Percentiles rank a stretch among this genome's conserved stretches.
Evolutionary conservation across 176 grass and related monocot genomes (phyloP).

Genomic region (Raddia guianensis): DNA sequence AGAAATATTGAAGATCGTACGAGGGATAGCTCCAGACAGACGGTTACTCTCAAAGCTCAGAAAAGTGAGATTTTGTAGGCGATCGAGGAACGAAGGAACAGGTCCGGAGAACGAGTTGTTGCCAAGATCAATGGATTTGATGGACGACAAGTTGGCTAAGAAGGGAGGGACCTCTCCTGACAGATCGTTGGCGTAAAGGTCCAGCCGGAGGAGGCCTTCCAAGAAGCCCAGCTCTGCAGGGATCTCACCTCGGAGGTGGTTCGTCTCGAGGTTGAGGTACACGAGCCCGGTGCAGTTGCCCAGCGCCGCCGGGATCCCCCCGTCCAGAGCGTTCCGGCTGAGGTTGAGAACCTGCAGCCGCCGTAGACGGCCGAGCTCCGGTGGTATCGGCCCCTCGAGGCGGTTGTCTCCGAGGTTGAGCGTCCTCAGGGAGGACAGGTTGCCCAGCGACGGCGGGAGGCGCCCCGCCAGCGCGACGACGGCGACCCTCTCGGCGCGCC

Average conservation of each 20-base stretch:
- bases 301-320: constrained; percentile 20
- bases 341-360: constrained; percentile 35
- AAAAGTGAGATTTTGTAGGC: neutral
- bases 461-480: constrained; percentile 26
- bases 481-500: constrained; percentile 39
- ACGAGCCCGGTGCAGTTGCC: constrained; percentile 8
- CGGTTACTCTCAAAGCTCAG: constrained; percentile 8
- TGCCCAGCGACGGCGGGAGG: constrained; percentile 46
- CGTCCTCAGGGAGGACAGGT: constrained; percentile 40
- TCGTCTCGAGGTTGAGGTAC: neutral
- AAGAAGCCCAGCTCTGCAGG: constrained; percentile 27
- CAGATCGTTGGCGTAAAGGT: neutral
- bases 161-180: constrained; percentile 30
- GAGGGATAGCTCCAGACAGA: constrained; percentile 26
- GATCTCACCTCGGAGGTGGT: constrained; percentile 42
- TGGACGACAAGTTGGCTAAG: constrained; percentile 19
- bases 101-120: constrained; percentile 17
- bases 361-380: constrained; percentile 23
- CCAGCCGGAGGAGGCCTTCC: neutral
- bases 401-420: constrained; percentile 31
- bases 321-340: constrained; percentile 31
- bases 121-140: neutral
- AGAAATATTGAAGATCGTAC: constrained; percentile 36
- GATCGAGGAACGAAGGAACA: constrained; percentile 15
- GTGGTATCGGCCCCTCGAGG: constrained; percentile 29